A percentile compares a stretch with the other conserved stretches of the same genome.
Conservation (phyloP, 1,284 basidiomycete genomes). For the Pseudozyma pruni region DNA sequence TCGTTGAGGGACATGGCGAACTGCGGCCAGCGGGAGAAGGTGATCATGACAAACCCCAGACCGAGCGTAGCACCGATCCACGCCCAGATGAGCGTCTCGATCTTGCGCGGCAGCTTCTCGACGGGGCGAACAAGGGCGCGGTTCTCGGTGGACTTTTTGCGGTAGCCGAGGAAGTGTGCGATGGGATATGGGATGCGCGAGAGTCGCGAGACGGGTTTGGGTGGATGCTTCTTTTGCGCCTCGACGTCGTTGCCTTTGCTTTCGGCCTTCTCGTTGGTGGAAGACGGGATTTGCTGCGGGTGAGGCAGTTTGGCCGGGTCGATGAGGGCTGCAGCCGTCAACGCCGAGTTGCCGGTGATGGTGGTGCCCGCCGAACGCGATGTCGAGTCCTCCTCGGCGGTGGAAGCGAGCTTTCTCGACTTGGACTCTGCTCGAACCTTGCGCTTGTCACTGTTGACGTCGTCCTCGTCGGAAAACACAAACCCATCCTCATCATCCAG, state of each 20-base stretch:
- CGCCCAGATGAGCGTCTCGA: conserved; percentile 51
- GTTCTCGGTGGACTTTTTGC: conserved; percentile 17
- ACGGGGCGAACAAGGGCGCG: conserved; percentile 36
- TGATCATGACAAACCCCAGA: conserved; percentile 46
- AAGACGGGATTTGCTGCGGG: neutral
- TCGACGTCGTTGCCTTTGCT: conserved; percentile 30
- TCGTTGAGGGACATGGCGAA: conserved; percentile 44
- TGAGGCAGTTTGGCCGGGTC: neutral
- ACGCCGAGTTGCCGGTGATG: conserved; percentile 3
- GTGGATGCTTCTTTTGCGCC: conserved; percentile 15
- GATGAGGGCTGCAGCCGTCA: conserved; percentile 7
- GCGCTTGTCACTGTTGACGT: neutral
- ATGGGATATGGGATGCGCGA: conserved; percentile 46
- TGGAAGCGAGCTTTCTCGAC: conserved; percentile 12
- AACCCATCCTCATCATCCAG: conserved; percentile 34
- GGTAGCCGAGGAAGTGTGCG: conserved; percentile 48
- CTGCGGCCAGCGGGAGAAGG: conserved; percentile 44
- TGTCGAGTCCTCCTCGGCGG: conserved; percentile 14
- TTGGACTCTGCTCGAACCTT: neutral
- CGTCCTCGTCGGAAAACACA: conserved; percentile 35
- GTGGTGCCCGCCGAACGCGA: conserved; percentile 18
- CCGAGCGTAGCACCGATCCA: conserved; percentile 50
- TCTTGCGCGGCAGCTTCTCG: conserved; percentile 38
- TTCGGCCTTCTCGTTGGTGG: neutral
- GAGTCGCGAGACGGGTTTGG: conserved; percentile 29